Conservation (phyloP, 768 basidiomycete genomes). For the Tricholoma flavovirens region DNA sequence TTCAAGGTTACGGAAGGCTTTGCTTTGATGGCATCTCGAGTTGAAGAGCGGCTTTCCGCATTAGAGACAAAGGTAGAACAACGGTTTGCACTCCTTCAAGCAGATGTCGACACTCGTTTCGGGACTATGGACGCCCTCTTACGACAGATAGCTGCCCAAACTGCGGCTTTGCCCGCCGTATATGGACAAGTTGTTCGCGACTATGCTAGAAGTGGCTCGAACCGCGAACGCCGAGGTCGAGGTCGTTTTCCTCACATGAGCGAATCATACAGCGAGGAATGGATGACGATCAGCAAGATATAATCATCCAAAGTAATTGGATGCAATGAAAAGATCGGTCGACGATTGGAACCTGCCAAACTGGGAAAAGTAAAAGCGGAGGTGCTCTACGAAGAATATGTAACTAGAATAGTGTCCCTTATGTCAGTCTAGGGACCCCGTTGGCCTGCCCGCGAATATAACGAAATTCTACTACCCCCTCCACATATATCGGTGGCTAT, state of each 20-base stretch:
- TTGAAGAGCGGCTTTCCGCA: conserved; percentile 22
- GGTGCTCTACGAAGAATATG: neutral
- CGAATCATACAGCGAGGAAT: neutral
- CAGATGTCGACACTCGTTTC: conserved; percentile 14
- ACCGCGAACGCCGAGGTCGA: neutral
- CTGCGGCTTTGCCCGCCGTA: conserved; percentile 21
- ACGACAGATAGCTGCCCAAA: conserved; percentile 21
- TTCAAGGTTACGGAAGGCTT: conserved; percentile 23
- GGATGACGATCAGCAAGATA: neutral
- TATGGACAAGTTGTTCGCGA: conserved; percentile 23
- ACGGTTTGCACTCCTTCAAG: conserved; percentile 12
- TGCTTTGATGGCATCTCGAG: conserved; percentile 16
- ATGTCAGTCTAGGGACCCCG: neutral
- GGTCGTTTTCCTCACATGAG: neutral
- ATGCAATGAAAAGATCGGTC: neutral
- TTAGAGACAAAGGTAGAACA: conserved; percentile 21
- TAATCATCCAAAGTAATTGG: neutral
- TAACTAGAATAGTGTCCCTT: neutral
- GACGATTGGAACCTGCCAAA: neutral
- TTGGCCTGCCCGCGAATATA: conserved; percentile 3
- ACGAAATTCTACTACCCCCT: conserved; percentile 21
- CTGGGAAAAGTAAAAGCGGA: neutral
- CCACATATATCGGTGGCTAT: conserved; percentile 27
- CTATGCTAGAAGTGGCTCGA: conserved; percentile 7
- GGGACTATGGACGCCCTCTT: conserved; percentile 19